phyloP scores from a whole-genome alignment of 441 rosid species.

The Kokia cookei region DNA sequence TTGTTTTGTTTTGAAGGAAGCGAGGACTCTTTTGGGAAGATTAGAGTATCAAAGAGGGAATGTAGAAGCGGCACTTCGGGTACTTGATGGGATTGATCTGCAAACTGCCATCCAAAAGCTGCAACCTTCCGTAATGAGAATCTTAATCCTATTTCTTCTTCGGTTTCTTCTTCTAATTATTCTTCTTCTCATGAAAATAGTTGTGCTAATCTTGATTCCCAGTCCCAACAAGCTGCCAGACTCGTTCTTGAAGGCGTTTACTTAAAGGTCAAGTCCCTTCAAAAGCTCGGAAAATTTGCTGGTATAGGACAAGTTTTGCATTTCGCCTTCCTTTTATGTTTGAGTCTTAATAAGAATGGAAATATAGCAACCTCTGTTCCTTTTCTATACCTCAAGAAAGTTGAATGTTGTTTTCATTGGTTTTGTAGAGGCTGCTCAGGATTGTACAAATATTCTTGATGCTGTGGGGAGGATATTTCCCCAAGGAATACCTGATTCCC shows the following conservation, averaged over 20 bases:
- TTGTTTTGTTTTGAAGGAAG: constrained; percentile 43
- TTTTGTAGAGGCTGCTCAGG: constrained; percentile 75
- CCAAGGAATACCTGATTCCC: constrained; percentile 75
- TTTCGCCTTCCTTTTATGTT: neutral
- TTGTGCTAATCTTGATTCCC: constrained; percentile 44
- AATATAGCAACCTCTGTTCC: neutral
- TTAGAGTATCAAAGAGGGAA: constrained; percentile 93
- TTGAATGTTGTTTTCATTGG: constrained; percentile 11
- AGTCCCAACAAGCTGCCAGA: constrained; percentile 69
- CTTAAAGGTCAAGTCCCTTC: constrained; percentile 85
- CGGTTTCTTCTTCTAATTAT: neutral
- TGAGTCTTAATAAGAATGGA: neutral
- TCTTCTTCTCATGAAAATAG: constrained; percentile 32
- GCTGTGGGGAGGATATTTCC: constrained; percentile 42
- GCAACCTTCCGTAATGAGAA: constrained; percentile 56
- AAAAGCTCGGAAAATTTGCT: constrained; percentile 70
- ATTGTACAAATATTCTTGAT: constrained; percentile 82
- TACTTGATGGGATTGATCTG: constrained; percentile 90
- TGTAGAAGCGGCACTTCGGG: constrained; percentile 85
- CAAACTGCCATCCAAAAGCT: constrained; percentile 74
- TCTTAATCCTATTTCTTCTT: constrained; percentile 5
- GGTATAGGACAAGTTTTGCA: constrained; percentile 33
- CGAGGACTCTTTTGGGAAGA: constrained; percentile 93
- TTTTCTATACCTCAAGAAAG: neutral
- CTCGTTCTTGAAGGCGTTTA: constrained; percentile 85